phyloP scores from a whole-genome alignment of 495 filamentous ascomycete genomes.

The Aspergillus coremiiformis region DNA sequence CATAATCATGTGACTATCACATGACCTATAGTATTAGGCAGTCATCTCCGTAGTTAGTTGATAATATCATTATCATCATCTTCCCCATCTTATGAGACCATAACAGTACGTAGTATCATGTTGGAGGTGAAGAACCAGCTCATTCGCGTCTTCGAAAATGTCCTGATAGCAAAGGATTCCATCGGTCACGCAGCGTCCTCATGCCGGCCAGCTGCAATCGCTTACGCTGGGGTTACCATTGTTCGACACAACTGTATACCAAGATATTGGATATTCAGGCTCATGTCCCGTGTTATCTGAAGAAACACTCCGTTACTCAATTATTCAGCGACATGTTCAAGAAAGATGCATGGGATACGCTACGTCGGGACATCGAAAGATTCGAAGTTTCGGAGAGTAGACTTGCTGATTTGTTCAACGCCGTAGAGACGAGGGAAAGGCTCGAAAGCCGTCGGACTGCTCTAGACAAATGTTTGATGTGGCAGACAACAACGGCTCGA shows the following conservation, averaged over 20 bases:
- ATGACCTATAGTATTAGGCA: no score
- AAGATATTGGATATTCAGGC: neutral
- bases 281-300: neutral
- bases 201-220: neutral
- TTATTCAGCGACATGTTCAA: neutral
- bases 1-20: no score
- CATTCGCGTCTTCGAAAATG: neutral
- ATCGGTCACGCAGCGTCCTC: neutral
- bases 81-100: no score
- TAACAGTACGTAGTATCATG: no score
- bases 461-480: neutral
- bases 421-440: neutral
- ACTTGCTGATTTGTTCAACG: neutral
- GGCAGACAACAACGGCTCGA: neutral
- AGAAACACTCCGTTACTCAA: neutral
- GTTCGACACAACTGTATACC: neutral
- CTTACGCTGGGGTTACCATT: neutral
- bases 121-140: neutral
- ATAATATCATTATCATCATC: no score
- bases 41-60: no score
- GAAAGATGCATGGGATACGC: neutral
- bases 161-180: neutral
- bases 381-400: neutral
- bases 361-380: neutral
- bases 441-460: neutral